Percentiles rank a stretch among this genome's conserved stretches.
These are phyloP conservation scores for Thielaviopsis musarum DNA, from an alignment of 2,329 filamentous ascomycete species.

Conservation along the genomic window DNA sequence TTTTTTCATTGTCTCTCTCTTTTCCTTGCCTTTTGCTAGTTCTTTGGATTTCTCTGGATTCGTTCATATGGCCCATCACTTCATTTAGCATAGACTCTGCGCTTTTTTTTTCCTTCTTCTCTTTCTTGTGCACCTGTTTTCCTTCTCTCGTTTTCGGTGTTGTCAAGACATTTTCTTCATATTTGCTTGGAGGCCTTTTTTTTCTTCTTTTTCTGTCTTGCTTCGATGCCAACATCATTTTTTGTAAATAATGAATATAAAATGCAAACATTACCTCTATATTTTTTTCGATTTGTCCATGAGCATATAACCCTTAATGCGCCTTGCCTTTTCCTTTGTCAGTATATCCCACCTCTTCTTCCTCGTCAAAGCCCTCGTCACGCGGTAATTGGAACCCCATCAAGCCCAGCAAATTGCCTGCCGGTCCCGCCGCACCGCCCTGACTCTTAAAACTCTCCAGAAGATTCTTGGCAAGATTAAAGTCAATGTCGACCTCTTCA, in stretches of 20 bases:
- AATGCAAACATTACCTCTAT: not conserved
- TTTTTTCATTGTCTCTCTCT: not conserved
- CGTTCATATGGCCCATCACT: too few species aligned
- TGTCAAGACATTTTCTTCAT: not conserved
- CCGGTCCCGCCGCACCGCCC: constrained; percentile 68
- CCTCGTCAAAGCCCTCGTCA: constrained; percentile 46
- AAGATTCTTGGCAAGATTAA: constrained; percentile 77
- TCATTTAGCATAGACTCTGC: too few species aligned
- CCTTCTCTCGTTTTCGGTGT: not conserved
- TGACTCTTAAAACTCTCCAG: constrained; percentile 88
- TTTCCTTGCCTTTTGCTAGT: not conserved
- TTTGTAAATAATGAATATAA: not conserved
- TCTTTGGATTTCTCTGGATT: too few species aligned
- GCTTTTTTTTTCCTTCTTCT: not conserved
- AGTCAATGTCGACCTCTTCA: constrained; percentile 59
- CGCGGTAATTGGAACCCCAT: constrained; percentile 71
- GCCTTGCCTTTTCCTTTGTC: not conserved
- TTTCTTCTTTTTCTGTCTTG: not conserved
- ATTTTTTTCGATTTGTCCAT: not conserved
- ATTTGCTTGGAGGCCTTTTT: not conserved
- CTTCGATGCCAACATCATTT: not conserved
- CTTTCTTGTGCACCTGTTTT: not conserved
- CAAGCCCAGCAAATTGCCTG: constrained; percentile 70
- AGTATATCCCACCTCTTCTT: constrained; percentile 13
- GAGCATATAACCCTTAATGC: not conserved